Evolutionary conservation across 2,329 filamentous ascomycete species (phyloP).

Genomic region (Colletotrichum sp.): DNA sequence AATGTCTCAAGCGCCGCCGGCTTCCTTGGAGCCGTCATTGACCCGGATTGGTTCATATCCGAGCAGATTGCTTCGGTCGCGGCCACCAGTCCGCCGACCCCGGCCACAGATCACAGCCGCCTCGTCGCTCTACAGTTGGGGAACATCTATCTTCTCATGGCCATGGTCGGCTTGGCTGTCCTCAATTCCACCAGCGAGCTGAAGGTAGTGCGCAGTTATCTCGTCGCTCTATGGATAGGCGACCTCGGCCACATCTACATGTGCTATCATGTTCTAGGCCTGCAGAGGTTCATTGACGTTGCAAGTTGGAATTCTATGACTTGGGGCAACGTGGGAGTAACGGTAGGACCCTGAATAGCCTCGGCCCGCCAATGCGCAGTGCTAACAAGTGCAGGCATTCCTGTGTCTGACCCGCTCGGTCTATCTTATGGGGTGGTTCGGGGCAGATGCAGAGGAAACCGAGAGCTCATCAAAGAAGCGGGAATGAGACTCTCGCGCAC

Average conservation of each 20-base stretch:
- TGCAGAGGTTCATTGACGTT: slow-evolving; percentile 55
- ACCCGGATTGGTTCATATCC: slow-evolving; percentile 65
- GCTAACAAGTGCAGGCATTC: slow-evolving; percentile 25
- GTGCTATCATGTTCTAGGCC: slow-evolving; percentile 59
- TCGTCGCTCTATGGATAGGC: slow-evolving; percentile 67
- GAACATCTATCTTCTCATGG: slow-evolving; percentile 71
- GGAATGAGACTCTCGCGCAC: background rate
- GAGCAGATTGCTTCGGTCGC: slow-evolving; percentile 58
- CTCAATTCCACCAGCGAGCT: slow-evolving; percentile 68
- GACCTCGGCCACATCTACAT: slow-evolving; percentile 73
- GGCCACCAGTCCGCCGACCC: slow-evolving; percentile 24
- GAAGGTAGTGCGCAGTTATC: slow-evolving; percentile 69
- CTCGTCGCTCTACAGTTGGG: slow-evolving; percentile 71
- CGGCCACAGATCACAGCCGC: slow-evolving; percentile 49
- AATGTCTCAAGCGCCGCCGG: slow-evolving; percentile 57
- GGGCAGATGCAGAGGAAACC: slow-evolving; percentile 19
- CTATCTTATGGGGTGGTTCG: slow-evolving; percentile 35
- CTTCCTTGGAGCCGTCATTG: slow-evolving; percentile 57
- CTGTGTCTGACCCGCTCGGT: slow-evolving; percentile 33
- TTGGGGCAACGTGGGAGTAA: slow-evolving; percentile 75
- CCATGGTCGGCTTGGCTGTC: slow-evolving; percentile 66
- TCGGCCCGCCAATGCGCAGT: background rate
- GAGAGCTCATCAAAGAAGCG: slow-evolving; percentile 19
- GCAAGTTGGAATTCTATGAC: slow-evolving; percentile 69
- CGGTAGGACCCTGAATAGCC: slow-evolving; percentile 44